phyloP scores from a whole-genome alignment of 2,329 filamentous ascomycete genomes.

The Lachnellula suecica region DNA sequence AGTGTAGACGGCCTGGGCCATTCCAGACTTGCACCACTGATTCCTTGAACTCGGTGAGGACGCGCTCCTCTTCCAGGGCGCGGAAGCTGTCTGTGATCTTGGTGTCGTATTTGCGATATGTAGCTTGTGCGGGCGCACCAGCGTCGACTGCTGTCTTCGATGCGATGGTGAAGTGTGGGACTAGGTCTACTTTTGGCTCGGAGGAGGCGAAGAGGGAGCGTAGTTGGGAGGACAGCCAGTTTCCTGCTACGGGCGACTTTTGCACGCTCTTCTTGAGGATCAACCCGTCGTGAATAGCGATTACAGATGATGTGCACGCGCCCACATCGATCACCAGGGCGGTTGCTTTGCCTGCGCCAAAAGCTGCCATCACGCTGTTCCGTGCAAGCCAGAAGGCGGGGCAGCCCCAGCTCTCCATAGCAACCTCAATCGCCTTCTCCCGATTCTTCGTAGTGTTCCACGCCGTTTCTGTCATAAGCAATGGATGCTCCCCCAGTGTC shows the following conservation, averaged over 20 bases:
- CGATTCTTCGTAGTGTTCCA: conserved; percentile 88
- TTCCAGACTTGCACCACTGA: conserved; percentile 93
- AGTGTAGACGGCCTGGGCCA: conserved; percentile 67
- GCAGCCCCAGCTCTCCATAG: conserved; percentile 95
- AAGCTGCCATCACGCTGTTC: conserved; percentile 85
- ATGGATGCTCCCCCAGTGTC: conserved; percentile 81
- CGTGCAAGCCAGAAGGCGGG: conserved; percentile 93
- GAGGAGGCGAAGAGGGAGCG: conserved; percentile 73
- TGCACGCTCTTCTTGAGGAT: conserved; percentile 88
- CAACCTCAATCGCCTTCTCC: conserved; percentile 93
- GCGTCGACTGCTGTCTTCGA: conserved; percentile 89
- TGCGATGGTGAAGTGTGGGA: conserved; percentile 84
- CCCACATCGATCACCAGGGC: conserved; percentile 92
- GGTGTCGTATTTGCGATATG: conserved; percentile 67
- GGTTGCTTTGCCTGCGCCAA: conserved; percentile 89
- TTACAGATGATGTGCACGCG: conserved; percentile 83
- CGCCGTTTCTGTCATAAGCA: conserved; percentile 90
- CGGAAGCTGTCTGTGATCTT: conserved; percentile 70
- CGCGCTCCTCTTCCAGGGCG: conserved; percentile 83
- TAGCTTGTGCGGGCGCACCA: conserved; percentile 73
- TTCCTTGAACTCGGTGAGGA: conserved; percentile 96
- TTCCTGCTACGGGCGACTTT: conserved; percentile 79
- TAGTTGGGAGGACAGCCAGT: conserved; percentile 88
- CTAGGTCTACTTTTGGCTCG: conserved; percentile 69
- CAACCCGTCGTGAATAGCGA: conserved; percentile 91